Conservation (phyloP, 1,284 basidiomycete species). For the Irpex sp. region DNA sequence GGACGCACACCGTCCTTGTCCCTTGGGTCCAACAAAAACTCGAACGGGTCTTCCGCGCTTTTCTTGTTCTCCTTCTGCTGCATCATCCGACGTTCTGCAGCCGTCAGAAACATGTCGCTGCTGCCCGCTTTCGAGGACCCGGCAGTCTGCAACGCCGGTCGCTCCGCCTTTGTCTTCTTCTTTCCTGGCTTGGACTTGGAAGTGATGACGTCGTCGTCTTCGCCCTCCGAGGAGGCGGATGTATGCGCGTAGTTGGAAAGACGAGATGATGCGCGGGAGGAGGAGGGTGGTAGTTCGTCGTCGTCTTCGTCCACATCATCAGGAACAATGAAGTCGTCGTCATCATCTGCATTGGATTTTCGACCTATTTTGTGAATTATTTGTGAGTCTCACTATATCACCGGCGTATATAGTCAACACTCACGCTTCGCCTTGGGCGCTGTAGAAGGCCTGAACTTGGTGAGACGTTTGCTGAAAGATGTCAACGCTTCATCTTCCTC, state of each 20-base stretch:
- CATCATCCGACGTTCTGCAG: slow-evolving; percentile 78
- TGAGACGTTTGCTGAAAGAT: slow-evolving; percentile 56
- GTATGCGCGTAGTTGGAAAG: slow-evolving; percentile 39
- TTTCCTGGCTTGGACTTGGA: slow-evolving; percentile 19
- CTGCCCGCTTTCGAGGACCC: slow-evolving; percentile 23
- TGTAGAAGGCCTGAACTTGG: slow-evolving; percentile 56
- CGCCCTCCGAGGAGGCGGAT: slow-evolving; percentile 28
- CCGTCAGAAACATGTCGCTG: slow-evolving; percentile 66
- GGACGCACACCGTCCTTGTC: slow-evolving; percentile 87
- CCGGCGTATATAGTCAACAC: slow-evolving; percentile 10
- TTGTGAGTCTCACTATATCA: not conserved
- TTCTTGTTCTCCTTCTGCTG: slow-evolving; percentile 83
- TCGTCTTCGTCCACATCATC: slow-evolving; percentile 44
- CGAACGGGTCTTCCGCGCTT: slow-evolving; percentile 75
- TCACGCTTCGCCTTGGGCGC: slow-evolving; percentile 41
- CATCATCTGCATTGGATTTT: slow-evolving; percentile 40
- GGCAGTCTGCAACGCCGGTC: slow-evolving; percentile 28
- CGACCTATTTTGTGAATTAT: slow-evolving; percentile 26
- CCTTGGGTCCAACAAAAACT: slow-evolving; percentile 73
- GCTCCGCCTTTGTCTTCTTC: slow-evolving; percentile 27
- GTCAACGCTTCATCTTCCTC: slow-evolving; percentile 32
- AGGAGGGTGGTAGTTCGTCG: slow-evolving; percentile 24
- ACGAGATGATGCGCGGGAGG: slow-evolving; percentile 38
- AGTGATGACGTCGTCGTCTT: slow-evolving; percentile 17
- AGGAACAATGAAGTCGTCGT: slow-evolving; percentile 67